phyloP scores from a whole-genome alignment of 2,329 filamentous ascomycete species.

The Neocatenulostroma microsporum region DNA sequence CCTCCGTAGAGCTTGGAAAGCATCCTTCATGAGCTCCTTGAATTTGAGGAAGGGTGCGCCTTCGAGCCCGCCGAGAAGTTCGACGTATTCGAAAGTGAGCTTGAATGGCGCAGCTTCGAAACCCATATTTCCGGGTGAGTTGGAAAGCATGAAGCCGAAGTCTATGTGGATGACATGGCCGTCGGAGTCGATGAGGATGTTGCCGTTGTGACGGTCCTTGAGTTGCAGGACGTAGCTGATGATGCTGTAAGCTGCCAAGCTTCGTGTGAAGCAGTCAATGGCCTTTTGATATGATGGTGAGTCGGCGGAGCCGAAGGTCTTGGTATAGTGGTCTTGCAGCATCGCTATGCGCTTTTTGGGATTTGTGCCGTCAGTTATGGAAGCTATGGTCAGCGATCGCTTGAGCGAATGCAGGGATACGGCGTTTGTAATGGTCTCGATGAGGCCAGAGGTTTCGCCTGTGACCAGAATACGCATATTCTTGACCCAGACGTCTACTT shows the following conservation, averaged over 20 bases:
- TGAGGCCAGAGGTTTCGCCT: slow-evolving; percentile 73
- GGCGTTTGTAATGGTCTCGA: slow-evolving; percentile 82
- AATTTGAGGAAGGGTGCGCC: slow-evolving; percentile 92
- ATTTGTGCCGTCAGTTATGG: slow-evolving; percentile 64
- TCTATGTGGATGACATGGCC: slow-evolving; percentile 98
- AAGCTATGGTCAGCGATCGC: slow-evolving; percentile 68
- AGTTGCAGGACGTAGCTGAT: slow-evolving; percentile 96
- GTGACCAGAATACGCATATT: slow-evolving; percentile 81
- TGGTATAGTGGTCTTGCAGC: slow-evolving; percentile 71
- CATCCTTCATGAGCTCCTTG: slow-evolving; percentile 91
- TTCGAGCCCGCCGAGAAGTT: slow-evolving; percentile 91
- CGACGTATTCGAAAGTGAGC: slow-evolving; percentile 92
- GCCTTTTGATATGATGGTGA: slow-evolving; percentile 91
- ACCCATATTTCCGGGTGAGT: slow-evolving; percentile 90
- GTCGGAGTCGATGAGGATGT: slow-evolving; percentile 98
- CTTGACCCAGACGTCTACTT: slow-evolving; percentile 77
- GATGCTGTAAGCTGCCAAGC: slow-evolving; percentile 96
- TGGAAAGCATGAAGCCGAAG: slow-evolving; percentile 99
- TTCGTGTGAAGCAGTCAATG: slow-evolving; percentile 95
- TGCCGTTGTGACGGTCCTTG: slow-evolving; percentile 98
- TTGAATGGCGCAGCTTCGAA: slow-evolving; percentile 99
- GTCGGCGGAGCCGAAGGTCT: slow-evolving; percentile 85
- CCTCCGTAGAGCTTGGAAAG: slow-evolving; percentile 79
- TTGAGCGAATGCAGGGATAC: slow-evolving; percentile 82
- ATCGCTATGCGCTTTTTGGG: slow-evolving; percentile 71